Percentiles rank a stretch among this genome's conserved stretches.
Evolutionary conservation across 768 basidiomycete species (phyloP).

Genomic region (Lentinula boryana): DNA sequence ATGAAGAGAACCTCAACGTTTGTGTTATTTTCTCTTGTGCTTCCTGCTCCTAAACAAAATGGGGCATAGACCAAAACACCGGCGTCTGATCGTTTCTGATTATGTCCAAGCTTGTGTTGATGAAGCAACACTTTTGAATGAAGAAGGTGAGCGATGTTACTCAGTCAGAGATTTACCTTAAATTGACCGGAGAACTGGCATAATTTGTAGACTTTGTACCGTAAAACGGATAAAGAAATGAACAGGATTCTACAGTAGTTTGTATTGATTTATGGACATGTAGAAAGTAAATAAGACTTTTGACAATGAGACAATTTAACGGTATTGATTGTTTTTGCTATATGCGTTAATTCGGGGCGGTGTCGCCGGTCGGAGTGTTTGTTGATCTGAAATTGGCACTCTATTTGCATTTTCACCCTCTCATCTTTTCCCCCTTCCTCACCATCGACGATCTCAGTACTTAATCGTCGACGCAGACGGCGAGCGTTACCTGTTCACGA

Average conservation of each 20-base stretch:
- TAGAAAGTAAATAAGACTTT: not conserved
- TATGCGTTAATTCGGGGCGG: not conserved
- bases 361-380: slow-evolving; percentile 1
- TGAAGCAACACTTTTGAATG: slow-evolving; percentile 78
- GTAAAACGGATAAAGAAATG: not conserved
- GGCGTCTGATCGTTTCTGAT: slow-evolving; percentile 71
- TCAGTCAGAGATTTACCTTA: not conserved
- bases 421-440: slow-evolving; percentile 1
- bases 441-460: not conserved
- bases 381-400: slow-evolving; percentile 8
- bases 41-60: slow-evolving; percentile 10
- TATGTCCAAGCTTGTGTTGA: slow-evolving; percentile 77
- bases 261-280: not conserved
- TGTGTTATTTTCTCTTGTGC: slow-evolving; percentile 16
- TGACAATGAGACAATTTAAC: not conserved
- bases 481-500: not conserved
- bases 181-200: not conserved
- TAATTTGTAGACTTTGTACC: slow-evolving; percentile 20
- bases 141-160: slow-evolving; percentile 56
- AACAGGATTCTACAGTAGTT: not conserved
- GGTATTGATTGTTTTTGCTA: not conserved
- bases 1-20: slow-evolving; percentile 70
- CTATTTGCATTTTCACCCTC: slow-evolving; percentile 9
- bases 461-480: not conserved
- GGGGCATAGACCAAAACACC: slow-evolving; percentile 63